phyloP scores from a whole-genome alignment of 768 basidiomycete species.

The Tremella yokohamensis region DNA sequence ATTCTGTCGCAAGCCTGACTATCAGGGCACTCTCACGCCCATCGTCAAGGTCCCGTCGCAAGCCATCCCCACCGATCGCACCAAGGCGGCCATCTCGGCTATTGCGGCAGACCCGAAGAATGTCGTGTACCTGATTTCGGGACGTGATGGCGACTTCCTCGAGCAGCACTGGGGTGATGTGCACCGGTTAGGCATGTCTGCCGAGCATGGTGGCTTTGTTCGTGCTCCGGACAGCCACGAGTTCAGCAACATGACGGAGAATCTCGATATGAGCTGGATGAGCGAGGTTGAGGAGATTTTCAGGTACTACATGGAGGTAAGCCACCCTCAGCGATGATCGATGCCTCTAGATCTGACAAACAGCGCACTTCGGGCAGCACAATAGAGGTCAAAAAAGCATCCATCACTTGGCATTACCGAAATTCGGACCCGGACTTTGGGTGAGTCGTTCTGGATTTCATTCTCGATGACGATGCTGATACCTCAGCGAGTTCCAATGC shows the following conservation, averaged over 20 bases:
- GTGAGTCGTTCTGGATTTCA: conserved; percentile 54
- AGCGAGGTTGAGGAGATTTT: conserved; percentile 91
- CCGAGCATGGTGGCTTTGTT: conserved; percentile 94
- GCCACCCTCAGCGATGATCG: conserved; percentile 28
- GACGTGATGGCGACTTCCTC: conserved; percentile 87
- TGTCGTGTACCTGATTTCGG: conserved; percentile 94
- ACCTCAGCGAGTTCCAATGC: conserved; percentile 76
- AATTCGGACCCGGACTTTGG: conserved; percentile 93
- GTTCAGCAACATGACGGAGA: conserved; percentile 88
- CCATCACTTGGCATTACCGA: conserved; percentile 97
- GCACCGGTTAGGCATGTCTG: conserved; percentile 76
- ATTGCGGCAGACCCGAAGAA: conserved; percentile 79
- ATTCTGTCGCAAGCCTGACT: conserved; percentile 5
- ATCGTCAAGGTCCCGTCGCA: conserved; percentile 91
- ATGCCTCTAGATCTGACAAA: not conserved
- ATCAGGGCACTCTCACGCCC: conserved; percentile 87
- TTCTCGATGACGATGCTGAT: not conserved
- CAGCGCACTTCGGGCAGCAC: conserved; percentile 89
- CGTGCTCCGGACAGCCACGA: conserved; percentile 63
- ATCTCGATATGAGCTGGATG: conserved; percentile 97
- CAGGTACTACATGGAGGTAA: conserved; percentile 86
- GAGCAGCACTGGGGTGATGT: conserved; percentile 87
- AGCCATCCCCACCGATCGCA: conserved; percentile 72
- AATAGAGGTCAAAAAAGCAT: conserved; percentile 95
- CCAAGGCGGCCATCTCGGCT: conserved; percentile 68